A percentile compares a stretch with the other conserved stretches of the same genome.
Conservation (phyloP, 1,139 yeast species). For the Lizanozyma gosingica region DNA sequence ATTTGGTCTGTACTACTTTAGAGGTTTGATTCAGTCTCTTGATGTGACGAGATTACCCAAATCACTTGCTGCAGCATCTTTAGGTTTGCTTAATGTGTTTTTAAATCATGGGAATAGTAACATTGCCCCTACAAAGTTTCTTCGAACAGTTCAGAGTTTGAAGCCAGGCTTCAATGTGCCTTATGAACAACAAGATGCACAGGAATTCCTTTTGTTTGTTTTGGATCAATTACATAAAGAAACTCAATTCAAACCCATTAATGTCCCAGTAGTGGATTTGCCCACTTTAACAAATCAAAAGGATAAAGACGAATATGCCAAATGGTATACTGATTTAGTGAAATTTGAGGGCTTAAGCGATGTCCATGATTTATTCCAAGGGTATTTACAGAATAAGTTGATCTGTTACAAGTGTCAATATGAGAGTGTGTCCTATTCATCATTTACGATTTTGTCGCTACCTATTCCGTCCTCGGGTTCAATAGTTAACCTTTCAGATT, state of each 20-base stretch:
- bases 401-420: conserved; percentile 57
- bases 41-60: conserved; percentile 15
- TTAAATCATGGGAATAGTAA: conserved; percentile 49
- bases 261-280: conserved; percentile 25
- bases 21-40: conserved; percentile 19
- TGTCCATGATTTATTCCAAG: conserved; percentile 54
- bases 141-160: conserved; percentile 41
- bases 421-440: conserved; percentile 48
- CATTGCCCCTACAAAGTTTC: conserved; percentile 56
- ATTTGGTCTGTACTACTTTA: conserved; percentile 42
- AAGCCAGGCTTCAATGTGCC: conserved; percentile 65
- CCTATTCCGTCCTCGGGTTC: conserved; percentile 44
- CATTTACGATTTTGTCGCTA: conserved; percentile 55
- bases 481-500: conserved; percentile 45
- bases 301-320: conserved; percentile 42
- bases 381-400: conserved; percentile 57
- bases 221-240: conserved; percentile 68
- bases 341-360: conserved; percentile 58
- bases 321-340: conserved; percentile 48
- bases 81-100: conserved; percentile 36
- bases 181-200: conserved; percentile 70
- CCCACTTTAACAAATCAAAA: conserved; percentile 13
- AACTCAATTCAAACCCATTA: conserved; percentile 23
- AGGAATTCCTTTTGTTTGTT: conserved; percentile 59
- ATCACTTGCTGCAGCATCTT: conserved; percentile 39